Percentiles rank a stretch among this genome's conserved stretches.
Evolutionary conservation across 345 rosid genomes (phyloP).

Genomic region (Lepidium aucheri): DNA sequence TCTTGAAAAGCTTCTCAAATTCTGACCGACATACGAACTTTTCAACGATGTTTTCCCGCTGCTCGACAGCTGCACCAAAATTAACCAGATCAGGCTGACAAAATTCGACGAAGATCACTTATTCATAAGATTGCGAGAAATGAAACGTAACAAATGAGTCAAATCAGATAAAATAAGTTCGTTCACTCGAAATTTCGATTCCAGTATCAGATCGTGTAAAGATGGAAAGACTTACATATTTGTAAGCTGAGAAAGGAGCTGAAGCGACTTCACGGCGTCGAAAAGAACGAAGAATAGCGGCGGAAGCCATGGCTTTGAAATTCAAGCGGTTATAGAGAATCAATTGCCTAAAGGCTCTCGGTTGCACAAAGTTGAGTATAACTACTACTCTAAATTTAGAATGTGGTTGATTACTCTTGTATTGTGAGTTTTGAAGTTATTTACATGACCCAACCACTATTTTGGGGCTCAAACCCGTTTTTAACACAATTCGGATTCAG

Average conservation of each 20-base stretch:
- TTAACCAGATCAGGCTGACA: neutral
- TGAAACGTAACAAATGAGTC: neutral
- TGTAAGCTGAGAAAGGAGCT: slow-evolving; percentile 52
- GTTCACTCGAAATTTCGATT: neutral
- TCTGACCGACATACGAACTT: slow-evolving; percentile 33
- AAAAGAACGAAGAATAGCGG: slow-evolving; percentile 56
- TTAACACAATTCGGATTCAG: too few species aligned
- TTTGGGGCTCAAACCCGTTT: too few species aligned
- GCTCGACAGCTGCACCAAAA: slow-evolving; percentile 41
- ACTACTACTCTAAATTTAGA: too few species aligned
- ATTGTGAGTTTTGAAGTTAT: too few species aligned
- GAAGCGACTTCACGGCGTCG: slow-evolving; percentile 64
- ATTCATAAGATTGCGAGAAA: neutral
- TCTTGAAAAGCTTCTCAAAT: slow-evolving; percentile 48
- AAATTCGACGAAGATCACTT: neutral
- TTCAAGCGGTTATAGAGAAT: neutral
- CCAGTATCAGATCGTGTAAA: neutral
- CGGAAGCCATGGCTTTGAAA: slow-evolving; percentile 46
- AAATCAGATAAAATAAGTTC: neutral
- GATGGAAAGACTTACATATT: slow-evolving; percentile 38
- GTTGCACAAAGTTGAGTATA: too few species aligned
- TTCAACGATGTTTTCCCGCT: slow-evolving; percentile 43
- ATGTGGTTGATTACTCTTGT: too few species aligned
- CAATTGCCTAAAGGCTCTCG: too few species aligned
- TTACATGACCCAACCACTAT: too few species aligned